Conservation (phyloP, 495 filamentous ascomycete genomes). For the Xylaria castorea region DNA sequence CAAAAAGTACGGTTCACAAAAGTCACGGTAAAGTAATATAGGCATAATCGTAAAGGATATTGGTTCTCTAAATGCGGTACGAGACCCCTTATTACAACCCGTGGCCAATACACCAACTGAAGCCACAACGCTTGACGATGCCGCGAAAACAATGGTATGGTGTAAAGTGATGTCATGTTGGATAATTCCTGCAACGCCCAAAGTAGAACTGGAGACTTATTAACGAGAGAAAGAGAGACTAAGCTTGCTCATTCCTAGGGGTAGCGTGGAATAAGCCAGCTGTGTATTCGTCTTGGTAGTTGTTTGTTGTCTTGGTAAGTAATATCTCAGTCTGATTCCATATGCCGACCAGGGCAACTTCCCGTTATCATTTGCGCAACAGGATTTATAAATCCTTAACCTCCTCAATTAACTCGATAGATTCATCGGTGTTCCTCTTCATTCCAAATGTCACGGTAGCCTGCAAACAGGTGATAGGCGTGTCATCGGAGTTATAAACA, state of each 20-base stretch:
- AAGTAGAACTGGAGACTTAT: background rate
- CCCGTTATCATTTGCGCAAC: slow-evolving; percentile 6
- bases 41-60: background rate
- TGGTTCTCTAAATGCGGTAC: background rate
- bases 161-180: background rate
- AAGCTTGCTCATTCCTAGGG: background rate
- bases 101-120: slow-evolving; percentile 1
- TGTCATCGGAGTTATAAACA: slow-evolving; percentile 71
- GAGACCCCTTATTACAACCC: slow-evolving; percentile 8
- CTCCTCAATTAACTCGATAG: slow-evolving; percentile 7
- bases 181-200: slow-evolving; percentile 5
- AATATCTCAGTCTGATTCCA: slow-evolving; percentile 16
- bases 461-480: slow-evolving; percentile 81
- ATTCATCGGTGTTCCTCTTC: slow-evolving; percentile 20
- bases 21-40: background rate
- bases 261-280: background rate
- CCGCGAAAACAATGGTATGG: background rate
- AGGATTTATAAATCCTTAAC: slow-evolving; percentile 27
- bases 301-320: background rate
- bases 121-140: slow-evolving; percentile 6
- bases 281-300: background rate
- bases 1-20: background rate
- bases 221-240: background rate
- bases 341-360: slow-evolving; percentile 14
- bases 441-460: slow-evolving; percentile 66